Evolutionary conservation across 2,329 filamentous ascomycete species (phyloP), one percentile per base, ranked within the genome.

Genomic region (Scedosporium minutisporum): DNA sequence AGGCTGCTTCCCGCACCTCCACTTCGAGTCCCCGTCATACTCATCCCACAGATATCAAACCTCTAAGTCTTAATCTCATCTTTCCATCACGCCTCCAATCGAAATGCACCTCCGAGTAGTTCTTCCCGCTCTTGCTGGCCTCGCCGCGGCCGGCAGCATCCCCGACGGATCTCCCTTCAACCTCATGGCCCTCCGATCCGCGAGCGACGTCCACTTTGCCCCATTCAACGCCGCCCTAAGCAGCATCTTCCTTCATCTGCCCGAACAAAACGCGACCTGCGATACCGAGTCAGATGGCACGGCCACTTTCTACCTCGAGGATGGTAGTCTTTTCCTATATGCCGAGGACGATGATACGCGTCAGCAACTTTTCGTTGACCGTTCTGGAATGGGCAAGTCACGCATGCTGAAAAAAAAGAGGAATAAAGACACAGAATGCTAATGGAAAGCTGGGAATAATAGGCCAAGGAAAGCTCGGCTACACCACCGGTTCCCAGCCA

Each of bases 361-460:
- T 2, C 84, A 86, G 74, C 72, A 79, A 67, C 64, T 82, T 60
- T 86, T 69, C 65, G 78, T 79, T 48, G 83, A 87, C 70, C 78
- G 80, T 55, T 83, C 80, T 57, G 83, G 82, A 68, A 84, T 85
- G 82, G 83, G 81, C 78, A 78, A 51, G 77, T 42, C 68, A 23
- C 48, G 23, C 14, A 25, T 41, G 60, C 25, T 6, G 6, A n/a
- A 38, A 23, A 61, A n/a, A 23, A 7, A 18, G 3, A 42, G 14
- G 3, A 44, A 59, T 2, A 18, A 29, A 64, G 25, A 51, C 66
- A 10, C 10, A 27, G 33, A 6, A 9, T 29, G 21, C 5, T 6
- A 3, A 42, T 27, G 63, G 53, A 65, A 65, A 42, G 66, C 46
- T 41, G 4, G 29, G 14, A 2, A 3, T 53, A 18, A 63, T 33